Conservation (phyloP, 805 yeast species). For the Candida michaelii region DNA sequence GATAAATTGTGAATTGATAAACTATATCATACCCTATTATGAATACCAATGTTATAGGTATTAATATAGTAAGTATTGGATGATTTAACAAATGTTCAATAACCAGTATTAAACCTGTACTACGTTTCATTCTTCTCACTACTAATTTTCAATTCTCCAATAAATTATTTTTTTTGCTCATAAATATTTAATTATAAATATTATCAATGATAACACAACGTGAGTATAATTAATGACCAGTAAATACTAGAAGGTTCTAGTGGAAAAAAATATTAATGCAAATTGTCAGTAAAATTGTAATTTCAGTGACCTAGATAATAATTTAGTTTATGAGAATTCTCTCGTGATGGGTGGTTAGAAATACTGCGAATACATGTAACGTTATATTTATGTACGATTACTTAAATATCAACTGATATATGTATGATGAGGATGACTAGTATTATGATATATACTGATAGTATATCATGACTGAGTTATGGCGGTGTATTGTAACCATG, state of each 20-base stretch:
- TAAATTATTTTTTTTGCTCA: background rate
- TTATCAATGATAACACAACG: slow-evolving; percentile 1
- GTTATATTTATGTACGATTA: background rate
- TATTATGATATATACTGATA: too few species aligned
- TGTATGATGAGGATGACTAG: too few species aligned
- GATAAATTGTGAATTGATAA: slow-evolving; percentile 32
- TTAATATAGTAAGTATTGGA: slow-evolving; percentile 29
- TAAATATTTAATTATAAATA: background rate
- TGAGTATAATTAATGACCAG: slow-evolving; percentile 1
- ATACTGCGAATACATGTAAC: background rate
- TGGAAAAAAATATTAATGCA: background rate
- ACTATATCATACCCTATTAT: slow-evolving; percentile 33
- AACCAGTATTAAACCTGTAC: slow-evolving; percentile 3
- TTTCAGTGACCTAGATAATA: background rate
- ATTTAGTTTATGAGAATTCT: background rate
- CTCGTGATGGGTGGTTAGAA: background rate
- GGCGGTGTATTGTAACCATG: too few species aligned
- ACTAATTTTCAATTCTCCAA: background rate
- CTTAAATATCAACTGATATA: background rate
- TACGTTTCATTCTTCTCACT: slow-evolving; percentile 1
- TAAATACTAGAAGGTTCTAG: slow-evolving; percentile 2
- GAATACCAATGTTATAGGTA: slow-evolving; percentile 32
- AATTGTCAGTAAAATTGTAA: background rate
- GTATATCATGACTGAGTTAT: too few species aligned
- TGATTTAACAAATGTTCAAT: slow-evolving; percentile 17